phyloP scores from a whole-genome alignment of 805 yeast species.

The Metschnikowia baotianmanensis region DNA sequence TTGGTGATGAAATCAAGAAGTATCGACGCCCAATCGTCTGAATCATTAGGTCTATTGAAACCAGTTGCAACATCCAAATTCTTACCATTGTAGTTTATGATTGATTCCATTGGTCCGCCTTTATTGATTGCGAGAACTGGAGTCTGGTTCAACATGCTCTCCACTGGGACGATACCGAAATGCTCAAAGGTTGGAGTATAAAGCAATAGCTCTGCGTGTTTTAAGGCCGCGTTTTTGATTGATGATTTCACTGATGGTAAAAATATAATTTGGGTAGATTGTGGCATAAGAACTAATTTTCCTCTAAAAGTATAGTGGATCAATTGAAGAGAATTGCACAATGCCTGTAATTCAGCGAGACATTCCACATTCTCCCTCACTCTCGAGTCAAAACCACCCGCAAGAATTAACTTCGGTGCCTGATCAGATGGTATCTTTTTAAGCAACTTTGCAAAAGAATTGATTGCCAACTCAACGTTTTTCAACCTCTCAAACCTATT shows the following conservation, averaged over 20 bases:
- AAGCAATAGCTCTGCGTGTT: slow-evolving; percentile 56
- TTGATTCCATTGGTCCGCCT: slow-evolving; percentile 93
- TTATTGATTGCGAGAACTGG: slow-evolving; percentile 83
- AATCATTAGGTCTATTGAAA: slow-evolving; percentile 48
- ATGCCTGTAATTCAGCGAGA: slow-evolving; percentile 53
- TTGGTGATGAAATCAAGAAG: slow-evolving; percentile 39
- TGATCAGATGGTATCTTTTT: slow-evolving; percentile 26
- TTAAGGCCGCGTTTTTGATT: slow-evolving; percentile 61
- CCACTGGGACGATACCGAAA: slow-evolving; percentile 97
- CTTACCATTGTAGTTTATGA: slow-evolving; percentile 34
- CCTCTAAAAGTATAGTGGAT: slow-evolving; percentile 45
- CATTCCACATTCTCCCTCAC: slow-evolving; percentile 75
- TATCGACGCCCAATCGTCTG: slow-evolving; percentile 52
- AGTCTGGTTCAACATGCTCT: slow-evolving; percentile 81
- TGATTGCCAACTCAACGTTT: slow-evolving; percentile 73
- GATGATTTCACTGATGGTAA: slow-evolving; percentile 74
- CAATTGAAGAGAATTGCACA: slow-evolving; percentile 47
- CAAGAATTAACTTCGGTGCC: slow-evolving; percentile 57
- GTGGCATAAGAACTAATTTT: slow-evolving; percentile 34
- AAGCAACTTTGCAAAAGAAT: slow-evolving; percentile 53
- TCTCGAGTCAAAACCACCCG: slow-evolving; percentile 88
- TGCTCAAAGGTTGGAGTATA: slow-evolving; percentile 94
- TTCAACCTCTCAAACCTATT: slow-evolving; percentile 90
- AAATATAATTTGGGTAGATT: slow-evolving; percentile 56
- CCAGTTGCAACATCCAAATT: slow-evolving; percentile 54